Percentiles rank a stretch among this genome's conserved stretches.
Evolutionary conservation across 106 monocot genomes (phyloP).

Genomic region (Platanthera guangdongensis): DNA sequence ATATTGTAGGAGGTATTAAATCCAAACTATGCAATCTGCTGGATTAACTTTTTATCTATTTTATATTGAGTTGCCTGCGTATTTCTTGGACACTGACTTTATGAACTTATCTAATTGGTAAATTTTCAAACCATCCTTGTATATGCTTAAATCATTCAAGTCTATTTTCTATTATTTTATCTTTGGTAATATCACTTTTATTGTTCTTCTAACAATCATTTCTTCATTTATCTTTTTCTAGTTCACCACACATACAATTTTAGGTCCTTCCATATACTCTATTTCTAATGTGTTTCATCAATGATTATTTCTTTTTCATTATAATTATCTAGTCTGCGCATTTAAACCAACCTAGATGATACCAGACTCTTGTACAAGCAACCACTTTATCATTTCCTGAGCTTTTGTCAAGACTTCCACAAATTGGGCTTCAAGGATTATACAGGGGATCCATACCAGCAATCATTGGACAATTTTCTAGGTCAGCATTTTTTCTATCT

Average conservation of each 20-base stretch:
- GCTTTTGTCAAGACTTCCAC: slow-evolving; percentile 41
- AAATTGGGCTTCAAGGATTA: slow-evolving; percentile 51
- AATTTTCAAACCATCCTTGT: too few relatives aligned
- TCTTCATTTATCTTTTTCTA: too few relatives aligned
- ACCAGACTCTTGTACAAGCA: slow-evolving; percentile 59
- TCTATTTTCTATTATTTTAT: too few relatives aligned
- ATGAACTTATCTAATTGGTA: too few relatives aligned
- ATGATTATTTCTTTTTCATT: background rate
- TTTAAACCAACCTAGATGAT: background rate
- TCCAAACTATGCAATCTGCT: too few relatives aligned
- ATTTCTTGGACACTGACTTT: too few relatives aligned
- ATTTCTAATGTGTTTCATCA: background rate
- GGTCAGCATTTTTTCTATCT: slow-evolving; percentile 18
- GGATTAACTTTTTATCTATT: too few relatives aligned
- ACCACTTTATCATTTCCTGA: slow-evolving; percentile 58
- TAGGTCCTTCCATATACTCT: background rate
- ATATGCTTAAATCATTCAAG: too few relatives aligned
- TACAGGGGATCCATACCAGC: slow-evolving; percentile 68
- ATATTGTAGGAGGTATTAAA: too few relatives aligned
- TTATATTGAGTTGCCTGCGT: too few relatives aligned
- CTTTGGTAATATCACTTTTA: too few relatives aligned
- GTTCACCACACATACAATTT: background rate
- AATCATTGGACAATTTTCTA: slow-evolving; percentile 62
- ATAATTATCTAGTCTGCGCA: background rate
- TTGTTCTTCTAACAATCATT: too few relatives aligned